These are phyloP conservation scores for Populus alba DNA, from an alignment of 345 rosid genomes.

Conservation along the genomic window DNA sequence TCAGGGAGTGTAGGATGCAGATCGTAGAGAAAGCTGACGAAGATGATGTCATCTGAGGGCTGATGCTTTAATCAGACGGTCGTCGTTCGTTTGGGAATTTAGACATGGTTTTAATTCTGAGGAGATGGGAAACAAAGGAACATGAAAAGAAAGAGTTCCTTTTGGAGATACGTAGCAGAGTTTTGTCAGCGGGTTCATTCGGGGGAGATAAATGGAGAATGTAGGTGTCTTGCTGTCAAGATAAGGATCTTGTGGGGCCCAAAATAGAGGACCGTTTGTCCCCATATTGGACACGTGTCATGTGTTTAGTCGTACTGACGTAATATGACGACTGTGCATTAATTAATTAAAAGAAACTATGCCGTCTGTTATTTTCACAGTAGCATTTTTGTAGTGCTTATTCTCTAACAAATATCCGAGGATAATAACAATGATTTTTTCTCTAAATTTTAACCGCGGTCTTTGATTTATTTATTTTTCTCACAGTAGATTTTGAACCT, in stretches of 20 bases:
- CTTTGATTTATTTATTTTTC: too few species aligned
- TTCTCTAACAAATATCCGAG: too few species aligned
- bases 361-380: too few species aligned
- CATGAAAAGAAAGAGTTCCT: not conserved
- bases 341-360: too few species aligned
- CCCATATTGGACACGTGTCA: conserved; percentile 1
- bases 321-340: not conserved
- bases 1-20: conserved; percentile 69
- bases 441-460: too few species aligned
- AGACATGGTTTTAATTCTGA: not conserved
- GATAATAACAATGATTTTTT: too few species aligned
- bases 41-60: conserved; percentile 36
- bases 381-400: too few species aligned
- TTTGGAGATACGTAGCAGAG: not conserved
- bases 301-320: not conserved
- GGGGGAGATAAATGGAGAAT: not conserved
- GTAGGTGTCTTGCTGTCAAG: not conserved
- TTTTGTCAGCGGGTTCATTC: not conserved
- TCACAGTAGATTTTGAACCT: too few species aligned
- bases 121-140: not conserved
- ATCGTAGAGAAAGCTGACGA: conserved; percentile 43
- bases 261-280: not conserved
- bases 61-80: not conserved
- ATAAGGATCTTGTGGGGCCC: conserved; percentile 23
- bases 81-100: not conserved